Base-by-base conservation (phyloP, 192 early-diverging fungal species). In the Backusella psychrophila region DNA sequence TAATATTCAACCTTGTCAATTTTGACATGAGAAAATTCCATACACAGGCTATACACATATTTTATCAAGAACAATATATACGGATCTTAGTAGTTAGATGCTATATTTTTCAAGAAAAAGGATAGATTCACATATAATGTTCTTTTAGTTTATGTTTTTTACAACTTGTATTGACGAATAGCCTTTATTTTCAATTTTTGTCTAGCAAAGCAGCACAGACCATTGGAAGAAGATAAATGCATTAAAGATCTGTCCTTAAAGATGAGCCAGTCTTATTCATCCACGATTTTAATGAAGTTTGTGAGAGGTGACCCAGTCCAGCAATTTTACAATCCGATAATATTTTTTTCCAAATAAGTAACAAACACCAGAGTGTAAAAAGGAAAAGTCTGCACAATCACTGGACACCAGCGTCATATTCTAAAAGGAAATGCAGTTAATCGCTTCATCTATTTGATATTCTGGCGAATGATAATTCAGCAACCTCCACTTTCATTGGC, bases 241-340 rank as follows among this genome's bases (percentile, higher is more conserved):
- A 63, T 63, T 63, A 63, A 26, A 63, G 56, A 31, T 29, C 21
- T 63, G 8, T 63, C 21, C 9, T 63, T 63, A 8, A 63, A 29
- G 56, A 63, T 63, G 56, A 68, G 66, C 70, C 70, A 71, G 70
- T 71, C 70, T 71, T 71, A 71, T 71, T 71, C 44, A 46, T 34
- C 70, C 70, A 71, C 70, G 56, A 63, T 63, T 69, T 49, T 44
- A 71, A 71, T 49, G 42, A 71, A 71, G 68, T 46, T 49, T 71
- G 70, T 71, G 70, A 36, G 41, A 71, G 70, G 70, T 71, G 35
- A 71, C 70, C 70, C 70, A 41, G 42, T 34, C 44, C 70, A 71
- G 19, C 21, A 12, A 35, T 38, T 69, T 69, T 23, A 69, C n/a
- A 23, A n/a, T 39, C 68, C 68, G 68, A 35, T n/a, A n/a, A 21